Conservation (phyloP, 345 rosid species). For the Triadica sebifera region DNA sequence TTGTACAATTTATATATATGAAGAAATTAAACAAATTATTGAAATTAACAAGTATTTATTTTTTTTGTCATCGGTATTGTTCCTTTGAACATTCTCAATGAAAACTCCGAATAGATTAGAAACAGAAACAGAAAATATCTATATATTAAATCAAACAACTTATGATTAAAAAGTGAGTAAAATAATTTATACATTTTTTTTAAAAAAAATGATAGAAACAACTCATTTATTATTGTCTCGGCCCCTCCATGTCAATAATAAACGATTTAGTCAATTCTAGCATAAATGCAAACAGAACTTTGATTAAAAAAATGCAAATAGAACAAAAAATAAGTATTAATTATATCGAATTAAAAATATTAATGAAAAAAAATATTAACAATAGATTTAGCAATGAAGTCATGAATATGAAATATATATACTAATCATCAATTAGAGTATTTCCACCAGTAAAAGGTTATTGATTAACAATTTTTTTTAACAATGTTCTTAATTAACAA, state of each 20-base stretch:
- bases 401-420: neutral
- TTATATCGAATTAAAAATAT: neutral
- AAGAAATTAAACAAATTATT: constrained; percentile 1
- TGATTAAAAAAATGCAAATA: no score
- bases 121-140: no score
- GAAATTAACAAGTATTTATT: no score
- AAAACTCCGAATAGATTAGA: no score
- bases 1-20: neutral
- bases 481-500: no score
- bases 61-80: no score
- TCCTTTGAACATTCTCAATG: no score
- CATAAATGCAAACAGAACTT: neutral
- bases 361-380: neutral
- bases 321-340: neutral
- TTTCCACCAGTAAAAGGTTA: neutral
- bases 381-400: neutral
- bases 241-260: neutral
- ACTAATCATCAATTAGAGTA: neutral
- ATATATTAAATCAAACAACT: no score
- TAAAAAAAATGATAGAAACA: neutral
- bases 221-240: neutral
- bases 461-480: neutral
- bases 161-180: neutral
- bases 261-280: neutral
- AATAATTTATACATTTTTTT: no score